Evolutionary conservation across 371 early-diverging fungal genomes (phyloP).

Genomic region (Rhizopus delemar): DNA sequence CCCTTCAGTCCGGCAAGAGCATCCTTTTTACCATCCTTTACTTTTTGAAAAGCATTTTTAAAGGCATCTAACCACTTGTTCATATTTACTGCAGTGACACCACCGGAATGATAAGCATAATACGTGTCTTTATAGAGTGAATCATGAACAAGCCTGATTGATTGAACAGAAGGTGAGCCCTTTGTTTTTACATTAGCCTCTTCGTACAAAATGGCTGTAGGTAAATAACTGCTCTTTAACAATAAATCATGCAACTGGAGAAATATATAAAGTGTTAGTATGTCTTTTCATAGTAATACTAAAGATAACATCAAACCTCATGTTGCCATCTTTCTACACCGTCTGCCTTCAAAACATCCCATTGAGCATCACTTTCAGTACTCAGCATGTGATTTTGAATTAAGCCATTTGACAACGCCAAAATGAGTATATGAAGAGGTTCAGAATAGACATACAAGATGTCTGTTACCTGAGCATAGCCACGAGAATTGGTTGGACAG

Average conservation of each 20-base stretch:
- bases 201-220: slow-evolving; percentile 40
- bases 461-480: slow-evolving; percentile 24
- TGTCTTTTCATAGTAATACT: no score
- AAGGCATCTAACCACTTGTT: slow-evolving; percentile 29
- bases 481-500: neutral
- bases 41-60: slow-evolving; percentile 8
- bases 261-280: neutral
- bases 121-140: slow-evolving; percentile 38
- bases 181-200: slow-evolving; percentile 18
- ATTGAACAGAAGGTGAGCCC: slow-evolving; percentile 8
- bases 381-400: slow-evolving; percentile 37
- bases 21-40: slow-evolving; percentile 11
- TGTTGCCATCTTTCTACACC: slow-evolving; percentile 23
- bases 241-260: slow-evolving; percentile 20
- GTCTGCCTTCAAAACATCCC: slow-evolving; percentile 27
- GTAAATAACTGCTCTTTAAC: slow-evolving; percentile 24
- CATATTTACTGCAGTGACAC: slow-evolving; percentile 36
- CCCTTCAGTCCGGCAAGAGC: slow-evolving; percentile 8
- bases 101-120: slow-evolving; percentile 43
- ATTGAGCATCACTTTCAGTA: slow-evolving; percentile 37
- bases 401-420: slow-evolving; percentile 35
- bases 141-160: slow-evolving; percentile 28
- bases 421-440: slow-evolving; percentile 25
- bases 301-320: slow-evolving; percentile 9
- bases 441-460: slow-evolving; percentile 29